These are phyloP conservation scores for Parascedosporium putredinis DNA, from an alignment of 2,329 filamentous ascomycete genomes.

Conservation along the genomic window DNA sequence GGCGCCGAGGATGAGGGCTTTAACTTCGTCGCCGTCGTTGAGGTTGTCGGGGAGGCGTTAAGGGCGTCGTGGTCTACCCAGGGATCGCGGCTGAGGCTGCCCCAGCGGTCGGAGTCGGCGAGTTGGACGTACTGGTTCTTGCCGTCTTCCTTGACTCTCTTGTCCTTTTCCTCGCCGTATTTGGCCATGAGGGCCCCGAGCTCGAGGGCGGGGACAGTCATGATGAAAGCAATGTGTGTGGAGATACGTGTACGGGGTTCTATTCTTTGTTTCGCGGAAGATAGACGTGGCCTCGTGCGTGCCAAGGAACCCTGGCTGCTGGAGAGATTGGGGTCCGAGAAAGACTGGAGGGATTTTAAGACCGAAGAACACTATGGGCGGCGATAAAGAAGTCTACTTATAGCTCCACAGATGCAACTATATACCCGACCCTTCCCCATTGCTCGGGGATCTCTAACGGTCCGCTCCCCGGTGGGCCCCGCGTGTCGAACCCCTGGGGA, in stretches of 20 bases:
- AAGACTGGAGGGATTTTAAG: too few relatives aligned
- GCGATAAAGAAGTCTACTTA: background rate
- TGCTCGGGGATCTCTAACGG: too few relatives aligned
- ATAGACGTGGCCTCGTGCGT: too few relatives aligned
- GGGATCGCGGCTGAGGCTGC: constrained; percentile 21
- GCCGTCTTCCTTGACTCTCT: constrained; percentile 22
- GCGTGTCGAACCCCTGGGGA: too few relatives aligned
- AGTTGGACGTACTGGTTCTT: constrained; percentile 22
- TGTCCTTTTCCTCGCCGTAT: constrained; percentile 24
- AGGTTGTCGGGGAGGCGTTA: constrained; percentile 16
- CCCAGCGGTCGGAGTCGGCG: constrained; percentile 12
- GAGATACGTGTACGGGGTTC: too few relatives aligned
- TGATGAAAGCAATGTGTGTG: background rate
- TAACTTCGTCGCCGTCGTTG: constrained; percentile 17
- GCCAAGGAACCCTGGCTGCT: background rate
- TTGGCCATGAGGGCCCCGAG: constrained; percentile 16
- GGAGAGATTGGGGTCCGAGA: background rate
- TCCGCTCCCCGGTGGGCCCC: too few relatives aligned
- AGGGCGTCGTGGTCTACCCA: constrained; percentile 24
- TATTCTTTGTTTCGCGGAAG: too few relatives aligned
- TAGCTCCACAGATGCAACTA: too few relatives aligned
- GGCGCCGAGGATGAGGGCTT: constrained; percentile 23
- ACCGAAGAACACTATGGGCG: too few relatives aligned
- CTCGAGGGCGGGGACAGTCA: constrained; percentile 3
- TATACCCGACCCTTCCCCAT: too few relatives aligned